Percentiles rank a stretch among this genome's conserved stretches.
These are phyloP conservation scores for Zoysia matrella DNA, from an alignment of 202 grass and related monocot species.

Conservation along the genomic window DNA sequence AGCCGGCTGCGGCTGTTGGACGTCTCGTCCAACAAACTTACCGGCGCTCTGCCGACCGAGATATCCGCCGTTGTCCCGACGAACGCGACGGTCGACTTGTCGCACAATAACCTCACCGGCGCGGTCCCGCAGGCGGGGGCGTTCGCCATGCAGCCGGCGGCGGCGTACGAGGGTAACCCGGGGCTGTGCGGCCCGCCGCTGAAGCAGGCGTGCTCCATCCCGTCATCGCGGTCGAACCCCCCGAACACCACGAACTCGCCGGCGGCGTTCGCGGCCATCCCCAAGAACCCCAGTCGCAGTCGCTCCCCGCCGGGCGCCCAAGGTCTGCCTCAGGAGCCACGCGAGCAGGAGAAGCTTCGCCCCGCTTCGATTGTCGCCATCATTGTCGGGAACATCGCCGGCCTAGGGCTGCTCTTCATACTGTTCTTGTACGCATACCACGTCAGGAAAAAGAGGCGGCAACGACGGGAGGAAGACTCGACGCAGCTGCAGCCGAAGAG, in stretches of 20 bases:
- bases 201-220: too few relatives aligned
- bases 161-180: too few relatives aligned
- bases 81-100: slow-evolving; percentile 77
- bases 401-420: slow-evolving; percentile 74
- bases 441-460: slow-evolving; percentile 62
- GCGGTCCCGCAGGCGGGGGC: slow-evolving; percentile 9
- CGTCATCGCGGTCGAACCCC: too few relatives aligned
- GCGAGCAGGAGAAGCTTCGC: slow-evolving; percentile 39
- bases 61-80: slow-evolving; percentile 47
- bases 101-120: slow-evolving; percentile 82
- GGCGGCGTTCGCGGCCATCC: too few relatives aligned
- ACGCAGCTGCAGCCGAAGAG: slow-evolving; percentile 39
- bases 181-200: too few relatives aligned
- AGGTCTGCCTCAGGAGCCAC: slow-evolving; percentile 4
- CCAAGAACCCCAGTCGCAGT: too few relatives aligned
- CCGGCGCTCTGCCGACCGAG: slow-evolving; percentile 55
- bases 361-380: slow-evolving; percentile 71
- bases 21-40: slow-evolving; percentile 72
- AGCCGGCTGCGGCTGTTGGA: slow-evolving; percentile 55
- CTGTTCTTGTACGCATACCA: slow-evolving; percentile 86
- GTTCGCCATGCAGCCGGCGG: too few relatives aligned
- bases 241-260: too few relatives aligned
- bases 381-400: slow-evolving; percentile 69
- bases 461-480: slow-evolving; percentile 44
- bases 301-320: not conserved